phyloP scores from a whole-genome alignment of 1,139 yeast genomes.

The Suhomyces wounanorum region DNA sequence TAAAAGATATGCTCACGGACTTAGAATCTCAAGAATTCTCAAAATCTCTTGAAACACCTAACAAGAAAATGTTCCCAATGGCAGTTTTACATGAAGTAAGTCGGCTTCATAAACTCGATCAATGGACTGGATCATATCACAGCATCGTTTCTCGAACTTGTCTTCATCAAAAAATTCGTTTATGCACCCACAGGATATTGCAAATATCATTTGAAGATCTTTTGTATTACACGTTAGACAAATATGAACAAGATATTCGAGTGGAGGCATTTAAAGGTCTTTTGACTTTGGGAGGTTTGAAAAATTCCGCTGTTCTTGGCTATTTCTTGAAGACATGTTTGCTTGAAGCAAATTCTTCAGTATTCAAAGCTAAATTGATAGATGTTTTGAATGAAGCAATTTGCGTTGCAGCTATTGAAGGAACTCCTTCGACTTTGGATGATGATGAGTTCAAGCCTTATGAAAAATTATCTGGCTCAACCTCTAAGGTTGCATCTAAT shows the following conservation, averaged over 20 bases:
- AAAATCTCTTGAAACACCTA: constrained; percentile 1
- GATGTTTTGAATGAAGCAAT: constrained; percentile 52
- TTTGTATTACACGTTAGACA: constrained; percentile 52
- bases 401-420: constrained; percentile 70
- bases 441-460: constrained; percentile 57
- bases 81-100: constrained; percentile 49
- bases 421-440: constrained; percentile 54
- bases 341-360: constrained; percentile 53
- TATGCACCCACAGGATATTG: constrained; percentile 61
- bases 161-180: constrained; percentile 56
- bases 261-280: constrained; percentile 71
- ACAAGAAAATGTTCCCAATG: constrained; percentile 2
- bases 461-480: constrained; percentile 27
- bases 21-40: background rate
- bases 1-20: constrained; percentile 26
- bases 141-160: constrained; percentile 59
- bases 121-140: constrained; percentile 81
- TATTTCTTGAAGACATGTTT: constrained; percentile 63
- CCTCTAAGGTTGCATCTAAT: constrained; percentile 15
- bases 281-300: constrained; percentile 73
- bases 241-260: constrained; percentile 55
- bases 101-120: constrained; percentile 77
- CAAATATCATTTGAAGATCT: constrained; percentile 53
- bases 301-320: constrained; percentile 57
- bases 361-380: constrained; percentile 53